Percentiles rank a stretch among this genome's conserved stretches.
Conservation (phyloP, 495 filamentous ascomycete species). For the Polyplosphaeria fusca region DNA sequence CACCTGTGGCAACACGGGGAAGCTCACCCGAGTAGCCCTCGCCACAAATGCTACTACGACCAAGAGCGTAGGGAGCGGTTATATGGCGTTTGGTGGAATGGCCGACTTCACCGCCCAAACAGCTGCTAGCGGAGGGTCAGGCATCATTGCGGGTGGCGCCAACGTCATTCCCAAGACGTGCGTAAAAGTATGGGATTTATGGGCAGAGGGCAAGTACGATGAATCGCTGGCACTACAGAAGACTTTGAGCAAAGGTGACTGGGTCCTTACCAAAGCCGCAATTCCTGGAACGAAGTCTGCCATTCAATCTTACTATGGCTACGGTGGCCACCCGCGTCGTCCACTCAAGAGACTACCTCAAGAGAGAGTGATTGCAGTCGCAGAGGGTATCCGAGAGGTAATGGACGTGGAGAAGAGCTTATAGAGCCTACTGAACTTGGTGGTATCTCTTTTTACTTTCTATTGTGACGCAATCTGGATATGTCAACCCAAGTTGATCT, state of each 20-base stretch:
- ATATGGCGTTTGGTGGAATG: constrained; percentile 86
- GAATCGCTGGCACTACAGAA: constrained; percentile 74
- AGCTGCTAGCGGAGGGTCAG: constrained; percentile 71
- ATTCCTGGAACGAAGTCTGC: constrained; percentile 85
- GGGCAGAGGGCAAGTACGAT: constrained; percentile 64
- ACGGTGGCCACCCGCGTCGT: constrained; percentile 72
- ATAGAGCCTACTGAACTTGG: no score
- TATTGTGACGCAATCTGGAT: no score
- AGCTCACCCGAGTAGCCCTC: constrained; percentile 77
- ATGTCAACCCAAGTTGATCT: no score
- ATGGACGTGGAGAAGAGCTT: constrained; percentile 61
- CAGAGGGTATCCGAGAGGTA: constrained; percentile 64
- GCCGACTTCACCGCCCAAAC: constrained; percentile 86
- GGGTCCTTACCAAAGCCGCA: constrained; percentile 80
- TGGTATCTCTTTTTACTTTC: no score
- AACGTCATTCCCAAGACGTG: constrained; percentile 83
- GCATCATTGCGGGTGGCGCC: constrained; percentile 82
- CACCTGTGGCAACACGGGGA: constrained; percentile 86
- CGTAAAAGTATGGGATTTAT: constrained; percentile 78
- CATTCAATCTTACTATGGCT: constrained; percentile 79
- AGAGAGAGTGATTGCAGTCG: constrained; percentile 53
- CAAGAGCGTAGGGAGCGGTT: constrained; percentile 60
- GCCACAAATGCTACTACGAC: constrained; percentile 72
- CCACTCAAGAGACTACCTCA: constrained; percentile 65
- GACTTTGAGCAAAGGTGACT: constrained; percentile 70